A percentile compares a stretch with the other conserved stretches of the same genome.
These are phyloP conservation scores for Paramecium sonneborni DNA, from an alignment of 73 alveolate species.

Conservation along the genomic window DNA sequence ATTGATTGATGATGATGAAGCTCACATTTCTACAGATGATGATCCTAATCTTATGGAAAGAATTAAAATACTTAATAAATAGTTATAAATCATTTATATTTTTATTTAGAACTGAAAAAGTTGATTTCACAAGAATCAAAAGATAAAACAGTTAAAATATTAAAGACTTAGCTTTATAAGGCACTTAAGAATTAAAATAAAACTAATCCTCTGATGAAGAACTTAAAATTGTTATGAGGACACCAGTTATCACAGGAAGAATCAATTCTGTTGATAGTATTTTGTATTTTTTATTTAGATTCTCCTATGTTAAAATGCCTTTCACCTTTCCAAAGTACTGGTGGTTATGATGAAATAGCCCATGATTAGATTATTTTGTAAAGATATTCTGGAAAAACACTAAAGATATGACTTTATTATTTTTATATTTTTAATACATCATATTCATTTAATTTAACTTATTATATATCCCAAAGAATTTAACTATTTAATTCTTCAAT, in stretches of 20 bases:
- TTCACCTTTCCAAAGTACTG: not conserved
- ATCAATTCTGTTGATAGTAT: conserved; percentile 18
- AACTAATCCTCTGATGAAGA: not conserved
- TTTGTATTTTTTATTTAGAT: not conserved
- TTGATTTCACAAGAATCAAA: conserved; percentile 4
- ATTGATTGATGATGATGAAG: conserved; percentile 16
- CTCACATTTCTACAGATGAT: conserved; percentile 32
- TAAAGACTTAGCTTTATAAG: not conserved
- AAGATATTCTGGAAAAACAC: not conserved
- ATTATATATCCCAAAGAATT: not conserved
- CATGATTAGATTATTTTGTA: not conserved
- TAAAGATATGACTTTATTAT: not conserved
- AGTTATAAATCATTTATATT: not conserved
- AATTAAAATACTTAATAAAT: not conserved
- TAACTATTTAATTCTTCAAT: too few species aligned
- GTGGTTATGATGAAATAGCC: not conserved
- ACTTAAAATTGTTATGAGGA: conserved; percentile 4
- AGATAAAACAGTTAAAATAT: not conserved
- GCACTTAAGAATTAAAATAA: not conserved
- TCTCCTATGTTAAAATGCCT: not conserved
- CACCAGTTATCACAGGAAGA: conserved; percentile 59
- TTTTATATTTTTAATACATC: not conserved
- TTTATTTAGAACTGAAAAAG: not conserved
- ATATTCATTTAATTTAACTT: not conserved
- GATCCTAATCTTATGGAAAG: conserved; percentile 22